A percentile compares a stretch with the other conserved stretches of the same genome.
These are phyloP conservation scores for Evernia prunastri DNA, from an alignment of 495 filamentous ascomycete species.

Conservation along the genomic window DNA sequence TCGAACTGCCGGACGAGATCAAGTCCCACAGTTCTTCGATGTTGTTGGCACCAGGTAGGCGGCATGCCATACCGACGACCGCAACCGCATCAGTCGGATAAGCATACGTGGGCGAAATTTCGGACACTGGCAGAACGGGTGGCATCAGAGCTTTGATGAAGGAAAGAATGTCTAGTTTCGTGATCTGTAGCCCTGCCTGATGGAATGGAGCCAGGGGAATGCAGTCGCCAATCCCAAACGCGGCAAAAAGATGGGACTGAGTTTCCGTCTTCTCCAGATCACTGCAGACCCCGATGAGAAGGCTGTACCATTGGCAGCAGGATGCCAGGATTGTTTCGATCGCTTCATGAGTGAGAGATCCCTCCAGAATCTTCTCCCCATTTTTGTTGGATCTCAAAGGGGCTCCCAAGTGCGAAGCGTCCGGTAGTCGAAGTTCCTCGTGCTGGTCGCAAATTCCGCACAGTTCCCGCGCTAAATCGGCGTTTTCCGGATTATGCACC, in stretches of 20 bases:
- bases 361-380: conserved; percentile 20
- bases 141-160: conserved; percentile 17
- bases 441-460: conserved; percentile 23
- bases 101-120: background rate
- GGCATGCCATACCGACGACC: conserved; percentile 41
- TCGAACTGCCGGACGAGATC: conserved; percentile 26
- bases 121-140: conserved; percentile 12
- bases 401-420: conserved; percentile 23
- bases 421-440: conserved; percentile 24
- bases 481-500: conserved; percentile 34
- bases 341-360: conserved; percentile 29
- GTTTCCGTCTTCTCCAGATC: conserved; percentile 22
- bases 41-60: conserved; percentile 35
- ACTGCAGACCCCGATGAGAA: conserved; percentile 25
- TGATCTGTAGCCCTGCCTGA: conserved; percentile 20
- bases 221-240: conserved; percentile 31
- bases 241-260: conserved; percentile 22
- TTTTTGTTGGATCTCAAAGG: conserved; percentile 30
- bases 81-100: conserved; percentile 29
- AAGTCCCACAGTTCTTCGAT: conserved; percentile 40
- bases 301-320: conserved; percentile 32
- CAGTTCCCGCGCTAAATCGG: conserved; percentile 24
- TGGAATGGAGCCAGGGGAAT: conserved; percentile 30
- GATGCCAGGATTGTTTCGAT: conserved; percentile 30
- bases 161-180: conserved; percentile 22